Conservation (phyloP, 1,284 basidiomycete genomes). For the Cutaneotrichosporon daszewskae region DNA sequence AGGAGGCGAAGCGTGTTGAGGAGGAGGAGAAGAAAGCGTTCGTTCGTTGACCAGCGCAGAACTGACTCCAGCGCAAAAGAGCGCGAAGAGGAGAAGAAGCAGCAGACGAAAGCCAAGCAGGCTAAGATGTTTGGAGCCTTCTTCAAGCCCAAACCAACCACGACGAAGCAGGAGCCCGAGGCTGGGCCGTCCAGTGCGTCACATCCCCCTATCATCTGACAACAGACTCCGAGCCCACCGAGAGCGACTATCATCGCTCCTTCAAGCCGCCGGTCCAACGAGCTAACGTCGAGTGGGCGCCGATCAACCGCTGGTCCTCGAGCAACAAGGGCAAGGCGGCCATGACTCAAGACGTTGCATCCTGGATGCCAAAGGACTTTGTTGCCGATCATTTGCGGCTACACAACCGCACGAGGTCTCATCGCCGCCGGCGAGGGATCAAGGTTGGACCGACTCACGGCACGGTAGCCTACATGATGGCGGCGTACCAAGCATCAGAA, state of each 20-base stretch:
- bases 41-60: neutral
- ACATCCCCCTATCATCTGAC: neutral
- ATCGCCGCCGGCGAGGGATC: conserved; percentile 22
- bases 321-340: neutral
- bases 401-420: conserved; percentile 4
- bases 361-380: conserved; percentile 22
- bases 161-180: no score
- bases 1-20: conserved; percentile 10
- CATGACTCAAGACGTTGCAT: neutral
- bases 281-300: conserved; percentile 31
- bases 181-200: neutral
- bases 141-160: conserved; percentile 26
- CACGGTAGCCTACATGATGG: conserved; percentile 35
- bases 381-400: conserved; percentile 25
- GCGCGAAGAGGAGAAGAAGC: conserved; percentile 31
- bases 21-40: conserved; percentile 19
- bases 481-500: conserved; percentile 34
- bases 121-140: conserved; percentile 28
- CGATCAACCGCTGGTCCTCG: conserved; percentile 22
- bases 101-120: conserved; percentile 29
- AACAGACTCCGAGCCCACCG: conserved; percentile 4
- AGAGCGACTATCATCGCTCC: conserved; percentile 24
- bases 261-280: conserved; percentile 28
- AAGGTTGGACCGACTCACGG: conserved; percentile 35
- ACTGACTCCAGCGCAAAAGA: conserved; percentile 28